Evolutionary conservation across 371 early-diverging fungal species (phyloP), one percentile per base, ranked within the genome.

Genomic region (Mucor irregularis): DNA sequence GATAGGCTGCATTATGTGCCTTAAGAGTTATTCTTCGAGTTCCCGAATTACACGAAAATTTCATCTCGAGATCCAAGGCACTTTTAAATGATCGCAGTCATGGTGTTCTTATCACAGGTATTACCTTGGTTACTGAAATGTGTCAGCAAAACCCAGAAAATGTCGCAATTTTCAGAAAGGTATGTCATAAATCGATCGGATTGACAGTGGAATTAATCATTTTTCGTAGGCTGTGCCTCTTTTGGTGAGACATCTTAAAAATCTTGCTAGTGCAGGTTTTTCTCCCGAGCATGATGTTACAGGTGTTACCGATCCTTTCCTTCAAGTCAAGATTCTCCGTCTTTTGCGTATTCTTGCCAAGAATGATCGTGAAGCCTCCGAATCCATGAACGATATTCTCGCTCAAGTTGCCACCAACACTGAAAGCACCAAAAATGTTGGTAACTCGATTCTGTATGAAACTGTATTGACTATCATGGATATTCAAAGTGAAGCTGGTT

Each of bases 381-480:
- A 98, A 65, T 79, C 90, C 3, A 94, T 96, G 92, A 96, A 96
- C 66, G 98, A 98, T 61, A 90, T 96, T 40, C 79, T 98, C 29
- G 96, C 99, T 28, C 96, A 94, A 74, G 93, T 97, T 7, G 98
- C 97, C 1, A 97, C 96, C 40, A 94, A 90, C 58, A 96, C 96
- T 7, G 98, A 97, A 71, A 86, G 87, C 19, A 73, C 92, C 34
- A 95, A 96, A 71, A 98, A 98, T 66, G 98, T 95, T 26, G 99
- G 98, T 42, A 97, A 95, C 60, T 87, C 98, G 11, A 94, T 98
- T 45, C 70, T 98, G 46, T 98, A 98, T 69, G 99, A 98, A 63
- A 92, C 96, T 19, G 96, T 95, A 0, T 66, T 94, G 68, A 96
- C 98, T 1, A 95, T 96, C 53, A 90, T 98, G 93, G 90, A 93